Evolutionary conservation across 805 yeast species (phyloP).

Genomic region (Cyberlindnera xishuangbannaensis): DNA sequence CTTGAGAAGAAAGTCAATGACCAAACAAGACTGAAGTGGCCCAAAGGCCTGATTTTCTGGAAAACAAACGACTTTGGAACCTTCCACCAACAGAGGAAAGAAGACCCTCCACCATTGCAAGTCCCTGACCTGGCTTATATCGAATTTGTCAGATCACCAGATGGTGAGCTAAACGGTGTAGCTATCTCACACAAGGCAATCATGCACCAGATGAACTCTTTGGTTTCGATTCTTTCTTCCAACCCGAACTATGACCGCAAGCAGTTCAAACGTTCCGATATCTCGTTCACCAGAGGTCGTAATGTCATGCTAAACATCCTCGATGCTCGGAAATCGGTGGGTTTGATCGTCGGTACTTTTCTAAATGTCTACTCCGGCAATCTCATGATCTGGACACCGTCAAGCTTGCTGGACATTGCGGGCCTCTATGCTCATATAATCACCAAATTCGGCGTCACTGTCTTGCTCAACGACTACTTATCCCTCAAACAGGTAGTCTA

Average conservation of each 20-base stretch:
- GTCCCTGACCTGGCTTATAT: slow-evolving; percentile 87
- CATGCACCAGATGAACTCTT: slow-evolving; percentile 77
- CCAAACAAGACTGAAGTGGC: slow-evolving; percentile 54
- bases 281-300: slow-evolving; percentile 40
- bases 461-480: slow-evolving; percentile 78
- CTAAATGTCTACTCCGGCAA: slow-evolving; percentile 85
- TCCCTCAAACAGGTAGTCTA: slow-evolving; percentile 87
- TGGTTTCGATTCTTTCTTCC: slow-evolving; percentile 64
- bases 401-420: slow-evolving; percentile 63
- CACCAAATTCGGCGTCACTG: slow-evolving; percentile 62
- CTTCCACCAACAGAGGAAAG: slow-evolving; percentile 52
- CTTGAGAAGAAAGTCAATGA: slow-evolving; percentile 56
- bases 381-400: slow-evolving; percentile 73
- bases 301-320: slow-evolving; percentile 58
- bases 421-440: slow-evolving; percentile 84
- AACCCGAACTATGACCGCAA: slow-evolving; percentile 42
- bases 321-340: slow-evolving; percentile 76
- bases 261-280: slow-evolving; percentile 46
- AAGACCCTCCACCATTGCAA: slow-evolving; percentile 58
- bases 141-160: slow-evolving; percentile 84
- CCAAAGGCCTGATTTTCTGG: slow-evolving; percentile 68
- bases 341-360: slow-evolving; percentile 74
- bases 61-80: slow-evolving; percentile 84
- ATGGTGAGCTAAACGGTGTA: slow-evolving; percentile 89
- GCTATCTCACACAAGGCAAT: slow-evolving; percentile 87